A percentile compares a stretch with the other conserved stretches of the same genome.
phyloP scores from a whole-genome alignment of 768 basidiomycete genomes.

The Boletellus emodensis region DNA sequence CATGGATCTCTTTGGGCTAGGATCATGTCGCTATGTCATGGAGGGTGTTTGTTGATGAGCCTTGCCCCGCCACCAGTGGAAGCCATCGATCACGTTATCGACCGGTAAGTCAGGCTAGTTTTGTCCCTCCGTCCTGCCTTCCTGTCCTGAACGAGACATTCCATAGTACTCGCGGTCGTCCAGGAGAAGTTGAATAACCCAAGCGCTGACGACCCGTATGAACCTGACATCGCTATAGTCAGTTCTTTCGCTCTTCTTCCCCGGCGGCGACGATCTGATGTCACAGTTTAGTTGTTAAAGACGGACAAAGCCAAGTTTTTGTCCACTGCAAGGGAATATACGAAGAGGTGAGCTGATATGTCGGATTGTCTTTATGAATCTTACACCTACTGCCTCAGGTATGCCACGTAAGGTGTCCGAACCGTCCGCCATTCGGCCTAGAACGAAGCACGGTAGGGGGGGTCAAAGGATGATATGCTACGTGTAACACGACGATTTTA shows the following conservation, averaged over 20 bases:
- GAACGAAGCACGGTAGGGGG: neutral
- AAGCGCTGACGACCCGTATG: conserved; percentile 83
- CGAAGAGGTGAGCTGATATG: conserved; percentile 61
- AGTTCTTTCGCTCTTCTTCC: conserved; percentile 24
- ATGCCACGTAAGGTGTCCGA: conserved; percentile 16
- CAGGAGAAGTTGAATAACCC: conserved; percentile 88
- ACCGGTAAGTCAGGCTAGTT: conserved; percentile 45
- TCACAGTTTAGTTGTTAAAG: conserved; percentile 57
- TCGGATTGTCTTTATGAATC: neutral
- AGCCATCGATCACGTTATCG: conserved; percentile 71
- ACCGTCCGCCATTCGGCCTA: neutral
- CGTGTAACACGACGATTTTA: conserved; percentile 3
- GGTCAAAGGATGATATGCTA: neutral
- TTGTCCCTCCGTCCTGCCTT: neutral
- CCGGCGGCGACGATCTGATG: neutral
- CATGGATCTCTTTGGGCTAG: conserved; percentile 3
- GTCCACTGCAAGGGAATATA: conserved; percentile 76
- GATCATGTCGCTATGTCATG: neutral
- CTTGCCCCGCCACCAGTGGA: conserved; percentile 55
- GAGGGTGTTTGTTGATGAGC: conserved; percentile 3
- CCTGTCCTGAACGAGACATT: conserved; percentile 10
- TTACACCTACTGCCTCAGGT: conserved; percentile 8
- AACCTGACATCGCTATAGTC: conserved; percentile 82
- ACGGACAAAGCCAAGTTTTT: conserved; percentile 72
- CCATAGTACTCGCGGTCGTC: conserved; percentile 65